Base-by-base conservation (phyloP, 345 rosid species). In the Alliaria petiolata region DNA sequence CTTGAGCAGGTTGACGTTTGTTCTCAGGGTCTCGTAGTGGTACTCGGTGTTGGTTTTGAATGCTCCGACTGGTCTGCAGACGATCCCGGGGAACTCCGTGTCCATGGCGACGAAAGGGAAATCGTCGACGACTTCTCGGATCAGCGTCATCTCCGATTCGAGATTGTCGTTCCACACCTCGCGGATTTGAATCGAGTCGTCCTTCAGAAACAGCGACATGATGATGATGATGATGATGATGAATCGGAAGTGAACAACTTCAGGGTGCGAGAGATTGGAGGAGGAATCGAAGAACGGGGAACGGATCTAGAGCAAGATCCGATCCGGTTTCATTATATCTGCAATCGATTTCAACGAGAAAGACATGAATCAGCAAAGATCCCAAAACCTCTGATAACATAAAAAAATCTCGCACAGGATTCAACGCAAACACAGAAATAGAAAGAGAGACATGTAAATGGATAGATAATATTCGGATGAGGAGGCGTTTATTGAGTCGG, bases 41-140 rank as follows among this genome's bases (percentile, higher is more conserved):
- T 69, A 81, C 19, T 86, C 95, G 16, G 76, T 70, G 45, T 68
- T 81, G 66, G 69, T 85, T 81, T 79, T 82, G 80, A 82, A 83
- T 30, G 47, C 79, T 50, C 85, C 89, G 7, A 86, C 68, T 4
- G 85, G 81, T 8, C 84, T 84, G 36, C 83, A 54, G n/a, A 81
- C 91, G 45, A 81, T 81, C 16, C 93, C 96, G 0, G 93, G 93
- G 26, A 88, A 90, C 83, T 90, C 93, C 0, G 93, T 90, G 73
- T 90, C 96, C 96, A 90, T 88, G 0, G 92, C 91, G 13, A 90
- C 72, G 79, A 56, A 86, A 10, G 87, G 86, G 72, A 67, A 90
- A 30, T 81, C 78, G 55, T 85, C 95, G 3, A 90, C 84, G 13
- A 86, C 63, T 11, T 79, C 82, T 13, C 65, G 83, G 14, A 90